Evolutionary conservation across 1,284 basidiomycete species (phyloP), one percentile per base, ranked within the genome.

Genomic region (Caloboletus firmus): DNA sequence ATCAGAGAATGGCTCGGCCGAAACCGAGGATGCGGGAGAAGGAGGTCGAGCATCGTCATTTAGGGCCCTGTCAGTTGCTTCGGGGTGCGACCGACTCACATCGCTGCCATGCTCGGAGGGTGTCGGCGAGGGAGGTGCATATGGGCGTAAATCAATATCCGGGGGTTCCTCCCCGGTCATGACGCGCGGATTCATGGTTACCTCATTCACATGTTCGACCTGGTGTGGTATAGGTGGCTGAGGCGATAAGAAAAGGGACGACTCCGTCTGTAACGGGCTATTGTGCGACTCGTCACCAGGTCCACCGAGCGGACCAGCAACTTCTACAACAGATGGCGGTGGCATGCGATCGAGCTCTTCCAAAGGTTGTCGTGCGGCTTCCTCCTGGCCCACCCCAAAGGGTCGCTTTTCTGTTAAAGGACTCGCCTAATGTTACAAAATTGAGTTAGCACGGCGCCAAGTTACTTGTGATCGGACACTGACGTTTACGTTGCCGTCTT

Each of bases 71-170:
- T 48, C 26, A 22, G 54, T 51, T 12, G 30, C 44, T 28, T 36
- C 47, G 17, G 52, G 55, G 6, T n/a, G 41, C 34, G 2, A 11
- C 17, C 35, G 59, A 35, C 49, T 60, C 1, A 18, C 22, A 39
- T 59, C 37, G 42, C 67, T 69, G 17, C 64, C 69, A 10, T 61
- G 69, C 37, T 71, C 69, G 0, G 66, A 71, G 1, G 68, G 65
- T 1, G 70, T 59, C 2, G 62, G 64, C 0, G 66, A 72, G 17
- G 70, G 68, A 1, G 54, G 49, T 12, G 51, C 13, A 24, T 43
- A 46, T 39, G 30, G 55, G 28, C n/a, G 40, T 26, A 11, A 8
- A 34, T 24, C 46, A 12, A 28, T 31, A 22, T 54, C 49, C 3
- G 13, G 20, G 18, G 17, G 13, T 15, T 42, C 54, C 26, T 53